These are phyloP conservation scores for Yamadazyma membranifaciens DNA, from an alignment of 1,139 yeast species.

Conservation along the genomic window DNA sequence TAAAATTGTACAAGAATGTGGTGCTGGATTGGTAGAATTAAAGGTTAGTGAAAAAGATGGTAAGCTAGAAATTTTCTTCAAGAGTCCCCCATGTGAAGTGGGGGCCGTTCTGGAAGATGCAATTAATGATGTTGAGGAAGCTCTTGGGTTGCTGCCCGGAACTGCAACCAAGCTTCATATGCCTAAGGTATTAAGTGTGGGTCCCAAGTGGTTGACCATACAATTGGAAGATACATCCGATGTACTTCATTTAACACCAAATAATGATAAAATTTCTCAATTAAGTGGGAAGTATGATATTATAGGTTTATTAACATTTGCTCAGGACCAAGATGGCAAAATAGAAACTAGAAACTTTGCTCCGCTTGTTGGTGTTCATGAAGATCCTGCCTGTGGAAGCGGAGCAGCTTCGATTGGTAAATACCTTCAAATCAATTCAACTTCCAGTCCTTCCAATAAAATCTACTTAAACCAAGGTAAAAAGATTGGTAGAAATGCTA, in stretches of 20 bases:
- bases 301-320: neutral
- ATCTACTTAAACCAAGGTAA: neutral
- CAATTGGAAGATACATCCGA: too few relatives aligned
- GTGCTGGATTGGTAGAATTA: neutral
- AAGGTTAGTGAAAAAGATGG: neutral
- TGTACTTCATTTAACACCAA: too few relatives aligned
- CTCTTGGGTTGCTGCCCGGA: neutral
- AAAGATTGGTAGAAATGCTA: neutral
- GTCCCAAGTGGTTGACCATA: too few relatives aligned
- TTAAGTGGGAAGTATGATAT: too few relatives aligned
- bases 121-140: neutral
- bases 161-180: neutral
- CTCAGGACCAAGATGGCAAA: neutral
- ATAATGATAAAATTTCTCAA: too few relatives aligned
- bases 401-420: slow-evolving; percentile 1
- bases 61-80: neutral
- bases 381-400: slow-evolving; percentile 1
- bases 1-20: neutral
- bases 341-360: slow-evolving; percentile 1
- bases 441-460: neutral
- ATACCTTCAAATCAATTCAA: neutral
- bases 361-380: neutral
- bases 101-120: neutral
- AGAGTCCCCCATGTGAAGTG: neutral
- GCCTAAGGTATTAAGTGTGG: too few relatives aligned